A percentile compares a stretch with the other conserved stretches of the same genome.
These are phyloP conservation scores for Filobasidium uniguttulatum DNA, from an alignment of 1,284 basidiomycete genomes.

Conservation along the genomic window DNA sequence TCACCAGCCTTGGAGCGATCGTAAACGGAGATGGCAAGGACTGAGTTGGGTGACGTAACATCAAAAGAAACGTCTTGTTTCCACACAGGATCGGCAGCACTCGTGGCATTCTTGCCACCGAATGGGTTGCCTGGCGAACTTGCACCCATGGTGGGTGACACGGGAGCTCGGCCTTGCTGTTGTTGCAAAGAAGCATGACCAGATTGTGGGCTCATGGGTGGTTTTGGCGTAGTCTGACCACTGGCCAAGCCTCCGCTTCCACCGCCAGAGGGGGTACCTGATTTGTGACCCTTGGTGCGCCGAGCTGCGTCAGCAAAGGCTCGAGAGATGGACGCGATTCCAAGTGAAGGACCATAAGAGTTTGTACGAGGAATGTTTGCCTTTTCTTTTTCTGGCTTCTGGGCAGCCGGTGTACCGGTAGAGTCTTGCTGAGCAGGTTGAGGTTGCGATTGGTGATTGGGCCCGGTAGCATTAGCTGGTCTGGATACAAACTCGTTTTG, in stretches of 20 bases:
- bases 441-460: slow-evolving; percentile 25
- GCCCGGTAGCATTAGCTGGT: slow-evolving; percentile 46
- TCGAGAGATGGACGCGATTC: slow-evolving; percentile 47
- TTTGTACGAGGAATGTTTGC: slow-evolving; percentile 11
- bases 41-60: slow-evolving; percentile 79
- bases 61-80: slow-evolving; percentile 98
- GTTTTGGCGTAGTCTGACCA: slow-evolving; percentile 33
- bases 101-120: slow-evolving; percentile 12
- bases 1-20: slow-evolving; percentile 73
- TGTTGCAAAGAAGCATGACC: no score
- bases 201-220: slow-evolving; percentile 4
- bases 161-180: neutral
- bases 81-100: slow-evolving; percentile 77
- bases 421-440: neutral
- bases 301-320: slow-evolving; percentile 42
- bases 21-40: slow-evolving; percentile 80
- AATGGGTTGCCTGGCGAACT: slow-evolving; percentile 25
- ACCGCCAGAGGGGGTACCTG: slow-evolving; percentile 15
- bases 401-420: neutral
- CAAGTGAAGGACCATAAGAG: slow-evolving; percentile 41
- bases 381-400: no score
- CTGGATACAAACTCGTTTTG: slow-evolving; percentile 96
- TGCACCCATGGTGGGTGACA: slow-evolving; percentile 6
- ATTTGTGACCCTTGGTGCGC: slow-evolving; percentile 34
- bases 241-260: slow-evolving; percentile 9